Evolutionary conservation across 208 protist species (phyloP), one percentile per base, ranked within the genome.

Genomic region (Acanthamoeba rhysodes): DNA sequence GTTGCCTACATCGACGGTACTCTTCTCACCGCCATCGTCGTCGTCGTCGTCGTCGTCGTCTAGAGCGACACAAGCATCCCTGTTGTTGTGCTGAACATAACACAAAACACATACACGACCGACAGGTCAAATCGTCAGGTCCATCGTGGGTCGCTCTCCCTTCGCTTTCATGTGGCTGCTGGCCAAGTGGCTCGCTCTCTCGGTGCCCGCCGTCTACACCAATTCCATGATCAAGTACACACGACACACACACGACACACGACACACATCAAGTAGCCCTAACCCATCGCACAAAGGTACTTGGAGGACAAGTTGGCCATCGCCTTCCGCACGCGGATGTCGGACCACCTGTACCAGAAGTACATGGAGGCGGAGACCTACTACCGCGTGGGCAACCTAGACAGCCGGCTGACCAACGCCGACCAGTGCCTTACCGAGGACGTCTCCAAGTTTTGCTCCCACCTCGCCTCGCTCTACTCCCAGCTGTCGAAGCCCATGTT

Each of bases 371-470:
- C 12, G 7, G 62, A 92, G 64, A 94, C 91, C 18, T 94, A 87
- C 91, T 94, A 94, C 70, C n/a, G 53, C 48, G 91, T 94, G 72
- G 12, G 45, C 22, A 94, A 94, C 70, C 53, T 94, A 4, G 91
- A 94, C 91, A 94, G 34, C 68, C 91, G 91, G 18, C 16, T 94
- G 27, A 41, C 48, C 50, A 94, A 94, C 70, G 50, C 91, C 24
- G 91, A 94, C 50, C 91, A 94, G 55, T 70, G 27, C 34, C 68
- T 94, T 34, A 85, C 68, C 34, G 32, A 94, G 70, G 91, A 94
- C 68, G 70, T 94, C 10, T 41, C 27, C 45, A 80, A 84, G 34
- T 94, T 94, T 48, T 66, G 91, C 68, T 55, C 62, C 7, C 82
- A 32, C 50, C 32, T 94, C 10, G 27, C 91, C 8, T 45, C 45